phyloP scores from a whole-genome alignment of 1,139 yeast genomes.

The Meyerozyma athensensis region DNA sequence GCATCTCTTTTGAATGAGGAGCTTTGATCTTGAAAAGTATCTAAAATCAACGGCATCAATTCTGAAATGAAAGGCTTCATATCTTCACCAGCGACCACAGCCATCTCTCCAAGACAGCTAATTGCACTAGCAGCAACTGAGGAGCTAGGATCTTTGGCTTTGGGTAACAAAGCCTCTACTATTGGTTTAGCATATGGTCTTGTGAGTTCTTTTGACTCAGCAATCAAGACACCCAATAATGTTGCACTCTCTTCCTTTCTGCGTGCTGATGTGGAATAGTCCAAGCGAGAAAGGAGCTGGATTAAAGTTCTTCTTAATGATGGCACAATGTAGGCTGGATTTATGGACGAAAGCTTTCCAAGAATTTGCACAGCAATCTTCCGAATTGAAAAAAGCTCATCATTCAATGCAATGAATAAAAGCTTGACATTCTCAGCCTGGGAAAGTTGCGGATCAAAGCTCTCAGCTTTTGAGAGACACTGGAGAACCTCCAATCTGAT shows the following conservation, averaged over 20 bases:
- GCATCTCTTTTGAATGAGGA: conserved; percentile 84
- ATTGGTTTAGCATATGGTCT: conserved; percentile 90
- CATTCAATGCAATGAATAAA: conserved; percentile 84
- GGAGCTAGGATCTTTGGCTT: conserved; percentile 67
- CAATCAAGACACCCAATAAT: conserved; percentile 66
- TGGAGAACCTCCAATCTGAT: conserved; percentile 75
- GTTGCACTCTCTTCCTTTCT: conserved; percentile 86
- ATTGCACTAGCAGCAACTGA: conserved; percentile 85
- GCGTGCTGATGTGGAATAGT: conserved; percentile 70
- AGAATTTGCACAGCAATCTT: conserved; percentile 74
- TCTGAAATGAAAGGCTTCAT: conserved; percentile 66
- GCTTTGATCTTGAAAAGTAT: conserved; percentile 88
- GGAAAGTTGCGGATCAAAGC: conserved; percentile 86
- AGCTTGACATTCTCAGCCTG: conserved; percentile 88
- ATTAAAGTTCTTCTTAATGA: conserved; percentile 81
- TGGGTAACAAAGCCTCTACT: conserved; percentile 74
- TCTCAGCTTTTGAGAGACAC: conserved; percentile 56
- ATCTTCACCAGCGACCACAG: conserved; percentile 86
- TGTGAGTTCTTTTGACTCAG: conserved; percentile 74
- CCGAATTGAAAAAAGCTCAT: conserved; percentile 80
- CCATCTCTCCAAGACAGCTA: conserved; percentile 82
- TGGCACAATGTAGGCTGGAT: conserved; percentile 96
- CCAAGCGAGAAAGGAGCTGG: conserved; percentile 79
- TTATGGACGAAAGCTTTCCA: conserved; percentile 78
- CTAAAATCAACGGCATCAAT: conserved; percentile 83